phyloP scores from a whole-genome alignment of 148 eudicot genomes.

The Arctostaphylos glauca region DNA sequence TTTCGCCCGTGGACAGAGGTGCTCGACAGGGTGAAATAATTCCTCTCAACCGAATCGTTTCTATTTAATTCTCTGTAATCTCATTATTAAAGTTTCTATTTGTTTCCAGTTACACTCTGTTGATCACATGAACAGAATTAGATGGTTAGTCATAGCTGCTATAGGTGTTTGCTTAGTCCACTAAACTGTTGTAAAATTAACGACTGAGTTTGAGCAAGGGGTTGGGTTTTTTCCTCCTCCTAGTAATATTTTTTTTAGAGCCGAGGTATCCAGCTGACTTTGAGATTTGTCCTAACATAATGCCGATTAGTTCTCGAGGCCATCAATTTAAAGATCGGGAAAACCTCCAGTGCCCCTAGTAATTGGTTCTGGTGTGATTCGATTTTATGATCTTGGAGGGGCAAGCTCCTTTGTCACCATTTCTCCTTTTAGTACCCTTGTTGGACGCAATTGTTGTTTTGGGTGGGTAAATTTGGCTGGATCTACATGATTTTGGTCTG shows the following conservation, averaged over 20 bases:
- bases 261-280: no score
- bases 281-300: no score
- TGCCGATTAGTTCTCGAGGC: no score
- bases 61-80: not conserved
- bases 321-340: no score
- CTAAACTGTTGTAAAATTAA: not conserved
- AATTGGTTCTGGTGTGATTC: no score
- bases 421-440: no score
- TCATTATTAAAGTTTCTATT: not conserved
- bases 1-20: constrained; percentile 55
- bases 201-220: not conserved
- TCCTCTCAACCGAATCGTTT: constrained; percentile 45
- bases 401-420: no score
- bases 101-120: not conserved
- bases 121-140: not conserved
- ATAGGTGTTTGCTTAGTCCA: not conserved
- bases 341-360: no score
- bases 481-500: no score
- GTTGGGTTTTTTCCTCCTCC: not conserved
- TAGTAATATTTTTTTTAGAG: not conserved
- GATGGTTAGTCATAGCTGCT: not conserved
- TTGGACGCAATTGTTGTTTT: no score
- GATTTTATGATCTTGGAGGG: no score
- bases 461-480: no score
- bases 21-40: constrained; percentile 48